Base-by-base conservation (phyloP, 352 stramenopile species). In the Phytopythium ostracodes region DNA sequence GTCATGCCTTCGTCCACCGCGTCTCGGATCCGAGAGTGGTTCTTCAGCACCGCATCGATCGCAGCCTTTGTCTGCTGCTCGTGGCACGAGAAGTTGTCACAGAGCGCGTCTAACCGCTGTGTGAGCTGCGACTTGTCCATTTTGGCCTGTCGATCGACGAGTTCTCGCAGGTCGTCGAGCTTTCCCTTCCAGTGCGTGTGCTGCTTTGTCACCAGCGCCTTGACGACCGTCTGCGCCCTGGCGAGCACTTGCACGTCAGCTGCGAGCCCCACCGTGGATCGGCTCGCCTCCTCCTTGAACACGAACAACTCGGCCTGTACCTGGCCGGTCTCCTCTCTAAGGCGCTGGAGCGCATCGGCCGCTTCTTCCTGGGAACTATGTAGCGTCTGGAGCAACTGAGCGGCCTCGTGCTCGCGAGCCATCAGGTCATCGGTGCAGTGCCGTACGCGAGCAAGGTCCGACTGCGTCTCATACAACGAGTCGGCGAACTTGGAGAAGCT, bases 1-100 rank as follows among this genome's bases (percentile, higher is more conserved):
- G 52, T 61, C 75, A 89, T 84, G 20, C 77, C 67, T 56, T 89
- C 73, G 27, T 87, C 72, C 18, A 89, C 61, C n/a, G 75, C 77
- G 15, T 68, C 67, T 4, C 75, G 73, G 43, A 87, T 84, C 11
- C 68, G 62, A 29, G 68, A 59, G 54, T 87, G 72, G 42, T 81
- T 84, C 64, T 89, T 87, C 25, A 87, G 56, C 29, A 87, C 46
- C 11, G 68, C 75, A 11, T 71, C 67, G 25, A 87, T 55, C 1
- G 74, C 66, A 6, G 82, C 71, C 38, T 82, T 79, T 0, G 70
- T 77, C 6, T 75, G 70, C 22, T 74, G 56, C 44, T 87, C 79
- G 58, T 84, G 70, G 1, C 66, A 65, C 0, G 52, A 29, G 2
- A 86, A 59, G 20, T 67, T 74, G 35, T 86, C 73, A 2, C 65